Base-by-base conservation (phyloP, 257 asterid genomes). In the Salvia hispanica region DNA sequence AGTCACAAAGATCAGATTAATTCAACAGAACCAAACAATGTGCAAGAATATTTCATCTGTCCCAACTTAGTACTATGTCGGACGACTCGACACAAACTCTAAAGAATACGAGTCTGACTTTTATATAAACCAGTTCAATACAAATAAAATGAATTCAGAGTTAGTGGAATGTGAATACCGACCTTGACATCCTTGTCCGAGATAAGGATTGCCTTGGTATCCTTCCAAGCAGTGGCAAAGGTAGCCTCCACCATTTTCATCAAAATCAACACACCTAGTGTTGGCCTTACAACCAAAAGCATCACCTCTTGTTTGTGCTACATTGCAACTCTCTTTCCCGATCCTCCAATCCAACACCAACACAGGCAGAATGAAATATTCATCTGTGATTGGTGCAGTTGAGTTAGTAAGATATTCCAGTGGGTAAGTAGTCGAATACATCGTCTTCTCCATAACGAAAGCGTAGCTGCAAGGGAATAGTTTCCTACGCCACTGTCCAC, bases 281-380 rank as follows among this genome's bases (percentile, higher is more conserved):
- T 68, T 68, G 4, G 0, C 14, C 11, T 18, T 3, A 43, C 78
- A 74, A 6, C 60, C 74, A 67, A 8, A 58, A 5, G n/a, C 11
- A 28, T 55, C n/a, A n/a, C n/a, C n/a, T n/a, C n/a, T 54, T 50
- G 0, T 12, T 16, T 1, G 1, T 14, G 55, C 70, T 44, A 31
- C 7, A 14, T 9, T n/a, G 55, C 71, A 74, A 9, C 33, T 60
- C 3, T 12, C 7, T 1, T 8, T 1, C 53, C 58, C 62, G 6
- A 74, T 46, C 14, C 57, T 15, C 79, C 74, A 74, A n/a, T 68
- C 74, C 25, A 74, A 53, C 57, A 55, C 6, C 55, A 67, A 21
- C 2, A 14, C 9, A 4, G 18, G 53, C 2, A n/a, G 3, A 36
- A 36, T 14, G 6, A 5, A 47, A 5, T 6, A 2, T 1, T 6